Evolutionary conservation across 2,329 filamentous ascomycete species (phyloP).

Genomic region (Fonsecaea multimorphosa): DNA sequence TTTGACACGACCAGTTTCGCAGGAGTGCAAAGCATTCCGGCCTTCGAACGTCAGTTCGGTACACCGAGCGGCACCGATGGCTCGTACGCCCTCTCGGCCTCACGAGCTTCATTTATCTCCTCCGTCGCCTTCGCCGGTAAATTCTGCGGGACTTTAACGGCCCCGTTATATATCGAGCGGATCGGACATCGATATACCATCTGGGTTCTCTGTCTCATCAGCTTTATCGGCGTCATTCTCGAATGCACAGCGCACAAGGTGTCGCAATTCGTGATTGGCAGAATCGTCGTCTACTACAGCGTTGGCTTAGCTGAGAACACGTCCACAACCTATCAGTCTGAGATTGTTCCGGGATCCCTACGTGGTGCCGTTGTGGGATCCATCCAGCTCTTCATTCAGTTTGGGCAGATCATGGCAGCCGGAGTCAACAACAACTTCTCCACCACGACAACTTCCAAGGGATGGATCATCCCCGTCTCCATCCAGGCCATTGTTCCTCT

Average conservation of each 20-base stretch:
- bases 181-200: background rate
- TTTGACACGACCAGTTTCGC: conserved; percentile 10
- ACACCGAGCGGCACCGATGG: too few relatives aligned
- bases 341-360: conserved; percentile 6
- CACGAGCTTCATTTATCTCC: background rate
- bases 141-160: background rate
- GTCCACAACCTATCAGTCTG: conserved; percentile 14
- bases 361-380: conserved; percentile 2
- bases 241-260: conserved; percentile 9
- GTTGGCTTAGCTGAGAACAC: conserved; percentile 1
- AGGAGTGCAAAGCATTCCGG: background rate
- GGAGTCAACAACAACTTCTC: conserved; percentile 13
- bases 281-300: conserved; percentile 45
- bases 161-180: background rate
- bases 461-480: conserved; percentile 39
- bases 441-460: background rate
- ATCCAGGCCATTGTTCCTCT: conserved; percentile 64
- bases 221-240: conserved; percentile 30
- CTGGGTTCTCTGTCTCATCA: background rate
- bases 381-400: conserved; percentile 4
- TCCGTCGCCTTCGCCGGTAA: conserved; percentile 8
- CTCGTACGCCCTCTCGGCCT: background rate
- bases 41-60: conserved; percentile 6
- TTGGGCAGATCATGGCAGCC: conserved; percentile 2
- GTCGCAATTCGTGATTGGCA: conserved; percentile 53